These are phyloP conservation scores for Choanephora cucurbitarum DNA, from an alignment of 371 early-diverging fungal genomes.

Conservation along the genomic window DNA sequence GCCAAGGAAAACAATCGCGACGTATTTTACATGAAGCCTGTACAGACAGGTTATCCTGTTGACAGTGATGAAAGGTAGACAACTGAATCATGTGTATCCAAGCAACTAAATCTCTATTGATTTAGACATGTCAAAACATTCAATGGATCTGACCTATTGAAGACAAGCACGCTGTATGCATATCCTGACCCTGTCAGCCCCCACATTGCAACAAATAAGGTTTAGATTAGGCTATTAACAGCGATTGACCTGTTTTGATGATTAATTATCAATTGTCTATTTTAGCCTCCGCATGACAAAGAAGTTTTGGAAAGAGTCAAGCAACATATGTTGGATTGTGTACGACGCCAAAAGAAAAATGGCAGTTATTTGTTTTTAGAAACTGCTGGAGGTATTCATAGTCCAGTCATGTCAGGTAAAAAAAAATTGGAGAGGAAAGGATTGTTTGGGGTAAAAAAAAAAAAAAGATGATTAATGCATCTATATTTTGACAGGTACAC, in stretches of 20 bases:
- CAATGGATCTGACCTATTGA: conserved; percentile 35
- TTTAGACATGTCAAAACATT: conserved; percentile 64
- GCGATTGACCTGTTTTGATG: background rate
- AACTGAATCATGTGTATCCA: too few relatives aligned
- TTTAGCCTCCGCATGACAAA: conserved; percentile 51
- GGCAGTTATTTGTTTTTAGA: conserved; percentile 63
- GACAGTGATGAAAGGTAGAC: conserved; percentile 82
- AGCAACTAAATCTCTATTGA: too few relatives aligned
- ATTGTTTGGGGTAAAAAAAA: conserved; percentile 9
- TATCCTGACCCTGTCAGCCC: conserved; percentile 81
- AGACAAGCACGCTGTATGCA: conserved; percentile 59
- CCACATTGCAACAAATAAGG: conserved; percentile 66
- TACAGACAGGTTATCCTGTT: conserved; percentile 83
- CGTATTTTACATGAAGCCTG: conserved; percentile 77
- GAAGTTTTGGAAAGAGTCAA: conserved; percentile 51
- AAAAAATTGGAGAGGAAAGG: background rate
- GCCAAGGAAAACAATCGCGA: conserved; percentile 46
- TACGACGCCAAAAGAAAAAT: conserved; percentile 29
- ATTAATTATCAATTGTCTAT: background rate
- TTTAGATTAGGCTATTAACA: conserved; percentile 11
- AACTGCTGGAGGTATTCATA: conserved; percentile 77
- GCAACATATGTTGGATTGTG: conserved; percentile 37
- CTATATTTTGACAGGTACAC: conserved; percentile 43
- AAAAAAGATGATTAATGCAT: background rate
- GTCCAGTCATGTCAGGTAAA: conserved; percentile 77